Conservation (phyloP, 2,329 filamentous ascomycete genomes). For the Drechslerella coelobrocha region DNA sequence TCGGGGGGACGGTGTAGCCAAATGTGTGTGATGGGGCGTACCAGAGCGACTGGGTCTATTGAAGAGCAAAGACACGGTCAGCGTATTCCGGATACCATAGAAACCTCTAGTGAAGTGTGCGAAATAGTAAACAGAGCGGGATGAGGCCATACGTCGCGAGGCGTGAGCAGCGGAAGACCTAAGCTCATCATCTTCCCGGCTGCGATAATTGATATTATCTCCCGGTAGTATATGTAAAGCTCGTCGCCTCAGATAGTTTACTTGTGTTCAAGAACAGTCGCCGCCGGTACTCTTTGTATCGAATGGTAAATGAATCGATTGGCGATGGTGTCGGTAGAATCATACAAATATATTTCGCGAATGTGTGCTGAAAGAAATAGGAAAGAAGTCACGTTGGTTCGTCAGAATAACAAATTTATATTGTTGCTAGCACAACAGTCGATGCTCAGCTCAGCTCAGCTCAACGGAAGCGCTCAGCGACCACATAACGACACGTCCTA, state of each 20-base stretch:
- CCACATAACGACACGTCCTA: too few relatives aligned
- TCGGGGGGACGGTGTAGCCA: conserved; percentile 58
- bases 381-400: background rate
- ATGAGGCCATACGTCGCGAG: conserved; percentile 69
- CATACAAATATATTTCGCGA: background rate
- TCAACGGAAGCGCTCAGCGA: background rate
- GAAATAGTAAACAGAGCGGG: conserved; percentile 22
- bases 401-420: background rate
- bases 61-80: conserved; percentile 46
- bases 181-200: conserved; percentile 37
- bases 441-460: background rate
- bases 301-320: background rate
- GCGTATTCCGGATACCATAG: conserved; percentile 24
- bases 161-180: conserved; percentile 62
- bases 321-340: background rate
- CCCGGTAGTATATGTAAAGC: background rate
- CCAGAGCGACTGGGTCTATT: conserved; percentile 75
- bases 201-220: conserved; percentile 2
- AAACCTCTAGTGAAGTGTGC: conserved; percentile 10
- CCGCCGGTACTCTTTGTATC: background rate
- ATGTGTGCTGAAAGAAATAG: background rate
- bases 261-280: background rate
- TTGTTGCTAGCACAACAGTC: background rate
- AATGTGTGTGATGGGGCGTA: conserved; percentile 69
- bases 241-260: background rate